Conservation (phyloP, 306 rosid species). For the Trifolium repens region DNA sequence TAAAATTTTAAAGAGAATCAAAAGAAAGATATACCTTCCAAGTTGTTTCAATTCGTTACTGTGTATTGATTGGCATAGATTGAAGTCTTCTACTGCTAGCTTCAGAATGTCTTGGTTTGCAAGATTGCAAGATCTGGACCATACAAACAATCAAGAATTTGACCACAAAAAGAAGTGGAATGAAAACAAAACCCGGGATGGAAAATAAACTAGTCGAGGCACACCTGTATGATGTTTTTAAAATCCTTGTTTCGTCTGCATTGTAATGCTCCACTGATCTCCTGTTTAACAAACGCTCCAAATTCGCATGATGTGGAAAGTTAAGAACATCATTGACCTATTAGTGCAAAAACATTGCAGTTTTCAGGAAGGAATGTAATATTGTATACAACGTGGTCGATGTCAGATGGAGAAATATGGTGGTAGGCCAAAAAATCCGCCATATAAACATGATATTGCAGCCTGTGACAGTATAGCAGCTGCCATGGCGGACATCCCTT, state of each 20-base stretch:
- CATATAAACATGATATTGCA: too few relatives aligned
- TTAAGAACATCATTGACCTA: conserved; percentile 68
- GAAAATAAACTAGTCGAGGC: conserved; percentile 23
- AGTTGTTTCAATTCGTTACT: conserved; percentile 63
- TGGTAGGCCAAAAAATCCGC: too few relatives aligned
- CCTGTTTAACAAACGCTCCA: conserved; percentile 67
- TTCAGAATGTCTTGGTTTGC: conserved; percentile 66
- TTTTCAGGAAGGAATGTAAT: conserved; percentile 26
- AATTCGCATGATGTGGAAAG: conserved; percentile 60
- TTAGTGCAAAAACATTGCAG: conserved; percentile 25
- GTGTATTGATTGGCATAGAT: conserved; percentile 67
- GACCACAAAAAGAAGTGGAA: neutral
- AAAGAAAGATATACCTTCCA: conserved; percentile 53
- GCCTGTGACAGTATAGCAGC: too few relatives aligned
- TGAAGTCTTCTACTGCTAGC: conserved; percentile 85
- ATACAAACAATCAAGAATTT: conserved; percentile 19
- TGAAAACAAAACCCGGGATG: neutral
- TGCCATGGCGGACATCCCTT: too few relatives aligned
- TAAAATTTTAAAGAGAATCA: conserved; percentile 6
- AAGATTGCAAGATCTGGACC: conserved; percentile 63
- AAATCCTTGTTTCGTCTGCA: conserved; percentile 57
- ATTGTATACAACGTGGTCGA: neutral
- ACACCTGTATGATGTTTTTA: conserved; percentile 74
- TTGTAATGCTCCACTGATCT: conserved; percentile 65
- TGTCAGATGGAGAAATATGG: too few relatives aligned